A percentile compares a stretch with the other conserved stretches of the same genome.
Evolutionary conservation across 2,329 filamentous ascomycete genomes (phyloP).

Genomic region (Rutstroemia sp.): DNA sequence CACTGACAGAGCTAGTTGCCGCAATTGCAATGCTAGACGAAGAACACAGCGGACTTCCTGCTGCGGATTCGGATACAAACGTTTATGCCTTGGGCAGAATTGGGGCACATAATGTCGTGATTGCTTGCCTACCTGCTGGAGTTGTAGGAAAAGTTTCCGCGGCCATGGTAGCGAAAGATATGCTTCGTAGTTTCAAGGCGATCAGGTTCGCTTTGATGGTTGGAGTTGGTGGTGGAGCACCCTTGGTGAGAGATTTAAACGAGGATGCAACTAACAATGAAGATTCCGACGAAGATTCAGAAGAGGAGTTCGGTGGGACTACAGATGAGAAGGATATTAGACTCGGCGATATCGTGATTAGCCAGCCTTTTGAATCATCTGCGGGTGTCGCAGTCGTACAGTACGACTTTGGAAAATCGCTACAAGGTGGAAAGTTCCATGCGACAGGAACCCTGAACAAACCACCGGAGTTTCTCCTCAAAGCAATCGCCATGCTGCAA

Average conservation of each 20-base stretch:
- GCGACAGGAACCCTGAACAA: neutral
- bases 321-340: constrained; percentile 13
- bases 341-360: constrained; percentile 16
- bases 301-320: neutral
- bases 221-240: constrained; percentile 32
- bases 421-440: neutral
- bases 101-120: constrained; percentile 15
- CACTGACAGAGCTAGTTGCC: constrained; percentile 10
- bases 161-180: constrained; percentile 25
- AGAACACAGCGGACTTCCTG: constrained; percentile 12
- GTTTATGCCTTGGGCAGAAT: constrained; percentile 15
- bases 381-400: constrained; percentile 16
- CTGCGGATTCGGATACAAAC: constrained; percentile 11
- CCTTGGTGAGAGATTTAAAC: constrained; percentile 13
- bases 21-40: constrained; percentile 16
- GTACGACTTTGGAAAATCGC: constrained; percentile 22
- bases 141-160: constrained; percentile 28
- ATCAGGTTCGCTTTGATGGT: constrained; percentile 37
- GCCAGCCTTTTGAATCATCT: constrained; percentile 3
- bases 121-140: constrained; percentile 16
- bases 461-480: neutral
- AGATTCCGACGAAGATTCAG: neutral
- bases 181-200: constrained; percentile 25
- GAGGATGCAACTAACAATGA: neutral
- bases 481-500: neutral